Percentiles rank a stretch among this genome's conserved stretches.
Evolutionary conservation across 257 asterid genomes (phyloP).

Genomic region (Gentiana dahurica): DNA sequence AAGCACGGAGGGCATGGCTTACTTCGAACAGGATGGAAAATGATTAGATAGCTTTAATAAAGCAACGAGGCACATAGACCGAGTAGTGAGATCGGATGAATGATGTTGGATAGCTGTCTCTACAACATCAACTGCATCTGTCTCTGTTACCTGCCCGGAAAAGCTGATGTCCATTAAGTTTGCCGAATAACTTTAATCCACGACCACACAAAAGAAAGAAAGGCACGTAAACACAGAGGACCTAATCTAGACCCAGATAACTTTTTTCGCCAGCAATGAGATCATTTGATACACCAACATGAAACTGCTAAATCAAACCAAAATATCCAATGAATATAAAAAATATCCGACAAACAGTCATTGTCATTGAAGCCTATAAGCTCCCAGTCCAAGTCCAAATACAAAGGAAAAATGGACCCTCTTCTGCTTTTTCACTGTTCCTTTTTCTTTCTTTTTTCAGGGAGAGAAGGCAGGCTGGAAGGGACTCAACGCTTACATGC

Average conservation of each 20-base stretch:
- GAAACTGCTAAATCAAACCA: too few relatives aligned
- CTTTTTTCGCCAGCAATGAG: neutral
- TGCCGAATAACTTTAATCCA: constrained; percentile 10
- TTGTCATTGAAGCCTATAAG: too few relatives aligned
- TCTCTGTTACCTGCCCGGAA: constrained; percentile 73
- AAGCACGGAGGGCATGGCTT: constrained; percentile 23
- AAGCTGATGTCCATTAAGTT: constrained; percentile 14
- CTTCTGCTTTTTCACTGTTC: too few relatives aligned
- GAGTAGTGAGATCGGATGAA: constrained; percentile 68
- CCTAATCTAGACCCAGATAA: neutral
- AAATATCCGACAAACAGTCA: too few relatives aligned
- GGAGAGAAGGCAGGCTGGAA: too few relatives aligned
- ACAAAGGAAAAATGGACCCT: too few relatives aligned
- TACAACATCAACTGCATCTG: constrained; percentile 82
- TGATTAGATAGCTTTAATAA: constrained; percentile 90
- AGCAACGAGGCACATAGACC: constrained; percentile 82
- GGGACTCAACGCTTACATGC: too few relatives aligned
- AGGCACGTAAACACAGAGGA: neutral
- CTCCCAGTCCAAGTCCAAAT: too few relatives aligned
- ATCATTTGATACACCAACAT: neutral
- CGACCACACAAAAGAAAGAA: constrained; percentile 1
- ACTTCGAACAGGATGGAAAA: constrained; percentile 79
- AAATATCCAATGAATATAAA: too few relatives aligned
- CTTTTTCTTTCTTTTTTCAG: too few relatives aligned
- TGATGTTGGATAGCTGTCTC: constrained; percentile 56